Base-by-base conservation (phyloP, 2,329 filamentous ascomycete genomes). In the Fusarium metavorans region DNA sequence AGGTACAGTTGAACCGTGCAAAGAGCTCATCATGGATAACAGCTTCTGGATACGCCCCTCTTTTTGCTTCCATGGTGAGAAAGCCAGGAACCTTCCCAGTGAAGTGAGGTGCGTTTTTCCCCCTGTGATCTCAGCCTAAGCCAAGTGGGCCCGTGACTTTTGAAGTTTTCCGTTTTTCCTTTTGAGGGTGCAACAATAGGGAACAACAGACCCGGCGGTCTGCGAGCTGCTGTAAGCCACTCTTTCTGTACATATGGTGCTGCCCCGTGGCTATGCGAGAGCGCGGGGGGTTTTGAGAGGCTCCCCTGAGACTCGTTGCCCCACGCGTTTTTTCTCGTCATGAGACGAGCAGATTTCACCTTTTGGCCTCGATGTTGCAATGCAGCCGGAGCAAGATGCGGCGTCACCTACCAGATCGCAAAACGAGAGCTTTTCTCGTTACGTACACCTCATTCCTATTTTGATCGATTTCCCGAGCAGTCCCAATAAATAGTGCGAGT, bases 291-390 rank as follows among this genome's bases (percentile, higher is more conserved):
- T 30, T 27, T 52, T 25, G n/a, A 45, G 16, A 13, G 25, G 39
- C 5, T 6, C 45, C 59, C 58, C 58, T 61, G 30, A 59, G 25
- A 48, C 35, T 57, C 32, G 27, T 20, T 45, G 35, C 72, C 63
- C 72, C 72, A 67, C 66, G 59, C 69, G 66, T 67, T 73, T 72
- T 63, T 66, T 39, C 34, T 62, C 25, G 72, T 75, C 72, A 75
- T 70, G 72, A 70, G 72, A 75, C 65, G 39, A 74, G 64, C 37
- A 74, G 71, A 74, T 48, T 74, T 62, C 56, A 32, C 57, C 37
- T 70, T 52, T 58, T 39, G 25, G 50, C 5, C 59, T 62, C 61
- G 62, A 39, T 60, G 52, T 43, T 52, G n/a, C 25, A 45, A 61
- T 61, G 41, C 60, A 54, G 45, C 41, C 43, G 30, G n/a, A 39